These are phyloP conservation scores for Scytalidium lignicola DNA, from an alignment of 2,329 filamentous ascomycete species.

Conservation along the genomic window DNA sequence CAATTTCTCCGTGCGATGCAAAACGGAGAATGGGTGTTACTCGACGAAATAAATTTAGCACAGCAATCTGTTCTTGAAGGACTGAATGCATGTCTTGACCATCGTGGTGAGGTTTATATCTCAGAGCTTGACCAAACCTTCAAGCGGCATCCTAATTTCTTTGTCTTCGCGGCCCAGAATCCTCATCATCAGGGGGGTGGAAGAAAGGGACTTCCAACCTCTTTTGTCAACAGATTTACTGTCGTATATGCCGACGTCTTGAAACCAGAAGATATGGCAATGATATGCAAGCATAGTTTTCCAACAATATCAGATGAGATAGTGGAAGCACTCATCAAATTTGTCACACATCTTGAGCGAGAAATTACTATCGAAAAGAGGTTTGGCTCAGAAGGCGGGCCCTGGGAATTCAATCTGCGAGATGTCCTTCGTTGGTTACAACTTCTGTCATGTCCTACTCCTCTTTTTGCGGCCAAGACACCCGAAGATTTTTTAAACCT, in stretches of 20 bases:
- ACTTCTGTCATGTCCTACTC: slow-evolving; percentile 56
- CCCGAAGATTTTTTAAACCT: slow-evolving; percentile 74
- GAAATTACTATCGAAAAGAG: slow-evolving; percentile 56
- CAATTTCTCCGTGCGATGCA: slow-evolving; percentile 97
- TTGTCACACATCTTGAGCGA: slow-evolving; percentile 75
- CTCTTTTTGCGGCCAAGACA: slow-evolving; percentile 54
- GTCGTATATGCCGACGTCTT: slow-evolving; percentile 96
- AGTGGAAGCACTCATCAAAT: slow-evolving; percentile 65
- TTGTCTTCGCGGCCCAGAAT: slow-evolving; percentile 96
- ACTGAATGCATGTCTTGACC: slow-evolving; percentile 92
- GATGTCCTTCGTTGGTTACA: slow-evolving; percentile 86
- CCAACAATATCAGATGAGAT: slow-evolving; percentile 54
- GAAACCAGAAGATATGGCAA: slow-evolving; percentile 69
- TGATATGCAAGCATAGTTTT: slow-evolving; percentile 78
- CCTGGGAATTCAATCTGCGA: slow-evolving; percentile 94
- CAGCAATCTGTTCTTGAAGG: slow-evolving; percentile 96
- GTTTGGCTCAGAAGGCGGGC: slow-evolving; percentile 63
- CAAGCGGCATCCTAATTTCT: slow-evolving; percentile 80
- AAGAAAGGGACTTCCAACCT: slow-evolving; percentile 87
- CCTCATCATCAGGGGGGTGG: slow-evolving; percentile 96
- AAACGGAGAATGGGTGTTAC: slow-evolving; percentile 88
- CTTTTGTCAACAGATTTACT: slow-evolving; percentile 96
- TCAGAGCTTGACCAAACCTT: slow-evolving; percentile 95
- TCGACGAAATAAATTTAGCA: slow-evolving; percentile 98
- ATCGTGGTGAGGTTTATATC: slow-evolving; percentile 91